A percentile compares a stretch with the other conserved stretches of the same genome.
These are phyloP conservation scores for Plasmodium coatneyi DNA, from an alignment of 169 alveolate genomes.

Conservation along the genomic window DNA sequence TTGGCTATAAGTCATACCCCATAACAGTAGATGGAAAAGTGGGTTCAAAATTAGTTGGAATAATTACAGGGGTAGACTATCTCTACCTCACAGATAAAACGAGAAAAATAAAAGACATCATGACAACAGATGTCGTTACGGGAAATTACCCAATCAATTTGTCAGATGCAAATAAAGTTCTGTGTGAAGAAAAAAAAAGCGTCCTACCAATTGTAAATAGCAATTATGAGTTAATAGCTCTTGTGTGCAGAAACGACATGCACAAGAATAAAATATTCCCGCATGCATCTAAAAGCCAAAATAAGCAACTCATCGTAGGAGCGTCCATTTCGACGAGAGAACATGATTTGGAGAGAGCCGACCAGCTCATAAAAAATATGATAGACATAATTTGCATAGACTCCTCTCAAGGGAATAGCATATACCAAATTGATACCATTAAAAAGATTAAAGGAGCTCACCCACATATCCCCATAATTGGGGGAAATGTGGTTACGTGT, in stretches of 20 bases:
- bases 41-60: slow-evolving; percentile 91
- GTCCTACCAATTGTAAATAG: slow-evolving; percentile 91
- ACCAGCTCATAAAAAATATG: slow-evolving; percentile 78
- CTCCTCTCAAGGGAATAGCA: slow-evolving; percentile 95
- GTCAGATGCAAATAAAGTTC: slow-evolving; percentile 87
- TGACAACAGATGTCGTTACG: slow-evolving; percentile 88
- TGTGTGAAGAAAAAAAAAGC: slow-evolving; percentile 86
- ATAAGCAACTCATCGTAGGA: slow-evolving; percentile 91
- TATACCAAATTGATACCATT: slow-evolving; percentile 90
- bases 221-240: slow-evolving; percentile 88
- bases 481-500: slow-evolving; percentile 95
- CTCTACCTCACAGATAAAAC: slow-evolving; percentile 88
- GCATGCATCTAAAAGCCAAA: slow-evolving; percentile 89
- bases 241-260: slow-evolving; percentile 90
- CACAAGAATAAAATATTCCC: slow-evolving; percentile 91
- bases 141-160: slow-evolving; percentile 89
- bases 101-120: slow-evolving; percentile 84
- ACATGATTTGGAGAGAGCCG: slow-evolving; percentile 78
- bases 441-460: slow-evolving; percentile 87
- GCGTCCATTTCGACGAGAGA: slow-evolving; percentile 89
- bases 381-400: slow-evolving; percentile 91
- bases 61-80: slow-evolving; percentile 90
- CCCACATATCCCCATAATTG: slow-evolving; percentile 91
- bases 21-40: slow-evolving; percentile 89
- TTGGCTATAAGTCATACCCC: slow-evolving; percentile 88